These are phyloP conservation scores for Bryoglossum gracile DNA, from an alignment of 495 filamentous ascomycete genomes.

Conservation along the genomic window DNA sequence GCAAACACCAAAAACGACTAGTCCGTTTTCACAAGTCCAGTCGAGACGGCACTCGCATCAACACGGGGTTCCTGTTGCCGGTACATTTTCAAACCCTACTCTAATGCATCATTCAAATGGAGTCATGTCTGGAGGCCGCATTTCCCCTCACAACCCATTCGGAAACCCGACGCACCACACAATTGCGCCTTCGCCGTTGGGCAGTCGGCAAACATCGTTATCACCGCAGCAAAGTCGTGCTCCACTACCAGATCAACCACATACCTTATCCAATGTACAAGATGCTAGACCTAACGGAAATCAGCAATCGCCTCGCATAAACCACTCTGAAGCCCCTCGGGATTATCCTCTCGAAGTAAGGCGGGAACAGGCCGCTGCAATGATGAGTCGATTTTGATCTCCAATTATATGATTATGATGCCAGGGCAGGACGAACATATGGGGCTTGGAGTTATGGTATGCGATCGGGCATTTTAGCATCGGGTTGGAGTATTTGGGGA, in stretches of 20 bases:
- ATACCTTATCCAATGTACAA: not conserved
- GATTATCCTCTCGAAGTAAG: slow-evolving; percentile 21
- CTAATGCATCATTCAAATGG: slow-evolving; percentile 19
- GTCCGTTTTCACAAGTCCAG: slow-evolving; percentile 23
- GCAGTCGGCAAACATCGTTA: slow-evolving; percentile 24
- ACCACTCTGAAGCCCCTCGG: slow-evolving; percentile 8
- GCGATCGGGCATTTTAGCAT: not conserved
- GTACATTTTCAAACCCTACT: slow-evolving; percentile 23
- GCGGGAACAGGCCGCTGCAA: slow-evolving; percentile 18
- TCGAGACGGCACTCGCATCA: slow-evolving; percentile 20
- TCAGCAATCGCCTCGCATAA: slow-evolving; percentile 11
- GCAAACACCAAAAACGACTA: slow-evolving; percentile 20
- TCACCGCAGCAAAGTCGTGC: slow-evolving; percentile 21
- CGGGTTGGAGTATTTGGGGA: slow-evolving; percentile 8
- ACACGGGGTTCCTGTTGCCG: slow-evolving; percentile 16
- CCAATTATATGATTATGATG: slow-evolving; percentile 16
- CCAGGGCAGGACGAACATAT: not conserved
- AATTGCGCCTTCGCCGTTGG: slow-evolving; percentile 21
- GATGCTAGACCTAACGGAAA: slow-evolving; percentile 13
- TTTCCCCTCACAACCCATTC: slow-evolving; percentile 25
- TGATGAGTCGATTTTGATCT: slow-evolving; percentile 18
- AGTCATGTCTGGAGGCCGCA: slow-evolving; percentile 16
- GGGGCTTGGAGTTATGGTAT: not conserved
- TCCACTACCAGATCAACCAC: slow-evolving; percentile 2
- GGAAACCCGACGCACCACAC: slow-evolving; percentile 17